Evolutionary conservation across 2,329 filamentous ascomycete genomes (phyloP), one percentile per base, ranked within the genome.

Genomic region (Diplodia seriata): DNA sequence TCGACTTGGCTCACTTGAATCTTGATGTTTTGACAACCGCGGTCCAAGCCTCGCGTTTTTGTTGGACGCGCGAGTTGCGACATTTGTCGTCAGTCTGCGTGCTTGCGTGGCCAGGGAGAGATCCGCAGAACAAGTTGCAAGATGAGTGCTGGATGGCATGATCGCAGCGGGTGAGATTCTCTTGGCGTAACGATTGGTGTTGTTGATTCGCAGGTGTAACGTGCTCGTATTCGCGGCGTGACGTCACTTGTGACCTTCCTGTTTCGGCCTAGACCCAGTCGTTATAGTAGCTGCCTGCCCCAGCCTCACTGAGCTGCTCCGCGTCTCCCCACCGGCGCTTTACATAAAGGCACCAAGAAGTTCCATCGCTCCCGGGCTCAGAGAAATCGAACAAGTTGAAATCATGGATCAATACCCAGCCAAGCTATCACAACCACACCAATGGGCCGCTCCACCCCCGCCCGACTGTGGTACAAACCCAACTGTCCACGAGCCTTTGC

Each of bases 161-260:
- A 56, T 36, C 31, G 31, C n/a, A 31, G 11, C 8, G 29, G 29
- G 33, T 43, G 20, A n/a, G 36, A 14, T 14, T 43, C 15, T 43
- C 38, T 47, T 59, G 56, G 36, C 56, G 26, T 23, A 14, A 14
- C 43, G 56, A 59, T 59, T 59, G 56, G 56, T 59, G 38, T 56
- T 56, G 54, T 56, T 56, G 9, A 36, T 56, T 59, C 56, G 56
- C 23, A 47, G 20, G 38, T 47, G 56, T 29, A 47, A 59, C 56
- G 6, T 23, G 43, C 57, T 62, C 57, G 57, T 62, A 50, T 62
- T 49, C 26, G 12, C 20, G 40, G 54, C 7, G 57, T 62, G 57
- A 62, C 57, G 57, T 62, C 57, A 62, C 40, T 26, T 14, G 4
- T 11, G 38, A 62, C 57, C 57, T 62, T 62, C 57, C 57, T 62